Conservation (phyloP, 2,329 filamentous ascomycete species). For the Diaporthe caulivora region DNA sequence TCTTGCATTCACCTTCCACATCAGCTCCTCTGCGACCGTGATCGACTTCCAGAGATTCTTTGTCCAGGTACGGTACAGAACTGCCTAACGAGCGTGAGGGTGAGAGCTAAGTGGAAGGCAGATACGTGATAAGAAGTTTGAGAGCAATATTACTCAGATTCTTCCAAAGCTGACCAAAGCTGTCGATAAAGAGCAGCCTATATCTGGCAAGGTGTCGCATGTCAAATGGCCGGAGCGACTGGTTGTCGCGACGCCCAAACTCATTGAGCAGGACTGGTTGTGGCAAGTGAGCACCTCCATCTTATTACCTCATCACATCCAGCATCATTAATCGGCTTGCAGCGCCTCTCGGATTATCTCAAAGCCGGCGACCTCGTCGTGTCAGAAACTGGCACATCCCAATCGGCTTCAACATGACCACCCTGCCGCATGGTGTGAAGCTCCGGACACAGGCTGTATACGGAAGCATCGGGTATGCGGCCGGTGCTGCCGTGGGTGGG, state of each 20-base stretch:
- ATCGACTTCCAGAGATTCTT: conserved; percentile 11
- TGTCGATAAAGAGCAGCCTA: conserved; percentile 27
- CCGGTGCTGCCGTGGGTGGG: conserved; percentile 41
- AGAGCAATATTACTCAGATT: conserved; percentile 41
- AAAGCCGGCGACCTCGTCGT: conserved; percentile 41
- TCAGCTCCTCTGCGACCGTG: conserved; percentile 39
- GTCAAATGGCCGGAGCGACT: background rate
- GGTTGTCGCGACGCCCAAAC: conserved; percentile 10
- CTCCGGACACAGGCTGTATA: conserved; percentile 43
- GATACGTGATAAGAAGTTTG: conserved; percentile 39
- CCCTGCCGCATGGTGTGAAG: conserved; percentile 35
- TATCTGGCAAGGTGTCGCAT: background rate
- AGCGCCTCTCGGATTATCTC: conserved; percentile 38
- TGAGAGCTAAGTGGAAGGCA: conserved; percentile 1
- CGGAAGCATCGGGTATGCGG: conserved; percentile 44
- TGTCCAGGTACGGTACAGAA: background rate
- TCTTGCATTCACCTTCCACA: background rate
- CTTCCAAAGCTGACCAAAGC: conserved; percentile 37
- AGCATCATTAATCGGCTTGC: background rate
- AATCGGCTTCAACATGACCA: conserved; percentile 38
- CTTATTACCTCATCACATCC: background rate
- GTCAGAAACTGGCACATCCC: conserved; percentile 43
- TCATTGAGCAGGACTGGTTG: conserved; percentile 39
- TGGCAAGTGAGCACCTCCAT: conserved; percentile 22
- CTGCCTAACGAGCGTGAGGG: background rate